A percentile compares a stretch with the other conserved stretches of the same genome.
Evolutionary conservation across 1,284 basidiomycete species (phyloP).

Genomic region (Sutorius eximius): DNA sequence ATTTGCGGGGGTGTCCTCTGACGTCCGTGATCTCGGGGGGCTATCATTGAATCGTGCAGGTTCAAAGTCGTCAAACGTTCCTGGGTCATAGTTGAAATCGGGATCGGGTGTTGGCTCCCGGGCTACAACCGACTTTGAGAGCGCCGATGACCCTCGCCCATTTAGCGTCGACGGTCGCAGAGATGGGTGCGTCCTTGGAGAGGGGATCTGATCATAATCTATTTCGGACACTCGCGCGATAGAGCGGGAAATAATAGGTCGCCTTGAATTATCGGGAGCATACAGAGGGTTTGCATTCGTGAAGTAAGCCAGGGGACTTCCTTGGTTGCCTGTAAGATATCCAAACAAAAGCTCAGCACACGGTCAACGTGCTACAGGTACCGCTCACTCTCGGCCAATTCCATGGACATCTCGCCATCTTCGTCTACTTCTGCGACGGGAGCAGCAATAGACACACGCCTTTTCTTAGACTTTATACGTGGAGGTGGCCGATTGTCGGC

Average conservation of each 20-base stretch:
- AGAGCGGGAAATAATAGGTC: constrained; percentile 50
- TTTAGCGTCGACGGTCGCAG: constrained; percentile 39
- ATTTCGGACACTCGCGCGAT: constrained; percentile 53
- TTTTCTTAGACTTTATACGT: constrained; percentile 48
- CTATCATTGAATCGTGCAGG: constrained; percentile 33
- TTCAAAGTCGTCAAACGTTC: constrained; percentile 35
- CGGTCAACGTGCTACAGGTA: not conserved
- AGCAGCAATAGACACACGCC: constrained; percentile 40
- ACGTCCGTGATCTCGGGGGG: constrained; percentile 34
- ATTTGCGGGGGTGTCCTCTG: constrained; percentile 47
- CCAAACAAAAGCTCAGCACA: constrained; percentile 8
- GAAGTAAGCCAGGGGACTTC: constrained; percentile 57
- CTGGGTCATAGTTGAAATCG: constrained; percentile 29
- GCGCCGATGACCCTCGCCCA: constrained; percentile 47
- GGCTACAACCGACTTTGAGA: constrained; percentile 40
- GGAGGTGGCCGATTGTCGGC: constrained; percentile 65
- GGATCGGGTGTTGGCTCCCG: constrained; percentile 31
- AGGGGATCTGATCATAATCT: constrained; percentile 69
- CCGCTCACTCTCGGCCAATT: constrained; percentile 57
- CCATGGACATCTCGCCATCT: constrained; percentile 72
- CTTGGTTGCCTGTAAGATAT: constrained; percentile 21
- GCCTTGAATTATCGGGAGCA: constrained; percentile 47
- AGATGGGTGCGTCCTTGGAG: constrained; percentile 48
- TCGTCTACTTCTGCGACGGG: constrained; percentile 48
- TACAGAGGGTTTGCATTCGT: constrained; percentile 47